Evolutionary conservation across 148 eudicot genomes (phyloP), one percentile per base, ranked within the genome.

Genomic region (Camellia lanceoleosa): DNA sequence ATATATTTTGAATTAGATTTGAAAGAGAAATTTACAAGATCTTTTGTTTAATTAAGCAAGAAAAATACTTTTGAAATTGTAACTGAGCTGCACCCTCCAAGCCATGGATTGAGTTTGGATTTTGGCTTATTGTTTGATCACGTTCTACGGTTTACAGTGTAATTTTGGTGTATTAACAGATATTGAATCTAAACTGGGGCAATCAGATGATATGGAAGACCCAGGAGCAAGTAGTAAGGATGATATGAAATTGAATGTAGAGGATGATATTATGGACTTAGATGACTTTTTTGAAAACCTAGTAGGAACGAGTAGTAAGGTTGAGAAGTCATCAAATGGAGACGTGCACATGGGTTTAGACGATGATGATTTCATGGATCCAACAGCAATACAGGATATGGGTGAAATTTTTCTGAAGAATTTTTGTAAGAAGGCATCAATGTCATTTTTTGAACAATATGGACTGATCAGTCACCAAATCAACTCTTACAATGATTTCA

Each of bases 381-480:
- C 56, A 12, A 3, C 79, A 16, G 67, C 79, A 43, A 11, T 93
- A 18, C 71, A 66, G 38, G 98, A 86, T 9, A 54, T 96, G 7
- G 95, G 88, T 7, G 91, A 89, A 79, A 80, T 79, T 9, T 81
- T 63, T 75, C 71, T 96, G 82, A 88, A 75, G 75, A 88, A 6
- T 46, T 93, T 96, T 55, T 87, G 90, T 76, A 93, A 86, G 81
- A 92, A 89, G 83, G 97, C 95, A 1, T 85, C 98, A 2, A 80
- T 86, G 14, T 76, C 92, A 0, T 96, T 96, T 79, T 96, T 93
- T 67, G 87, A 87, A 59, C 86, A 92, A 55, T 82, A 93, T 85
- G 99, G 99, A 20, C 84, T 96, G 4, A 90, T 96, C 14, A 92
- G 95, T 76, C 99, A 96, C 72, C 99, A 96, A 74, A 90, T 96